A percentile compares a stretch with the other conserved stretches of the same genome.
Conservation (phyloP, 805 yeast genomes). For the Sugiyamaella boreocaroliniensis region DNA sequence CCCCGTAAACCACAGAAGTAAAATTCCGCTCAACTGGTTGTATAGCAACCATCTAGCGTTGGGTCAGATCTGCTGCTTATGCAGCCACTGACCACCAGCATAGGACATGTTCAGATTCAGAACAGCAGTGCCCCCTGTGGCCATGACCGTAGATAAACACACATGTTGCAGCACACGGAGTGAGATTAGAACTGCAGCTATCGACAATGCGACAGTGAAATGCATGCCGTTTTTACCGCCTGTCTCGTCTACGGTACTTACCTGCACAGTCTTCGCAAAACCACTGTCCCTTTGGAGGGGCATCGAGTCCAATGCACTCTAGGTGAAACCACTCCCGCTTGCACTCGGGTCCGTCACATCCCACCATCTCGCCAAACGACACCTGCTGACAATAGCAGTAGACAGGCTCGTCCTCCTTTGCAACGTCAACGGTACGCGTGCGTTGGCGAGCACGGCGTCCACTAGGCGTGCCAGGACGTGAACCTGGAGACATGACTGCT, state of each 20-base stretch:
- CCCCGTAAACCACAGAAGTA: too few relatives aligned
- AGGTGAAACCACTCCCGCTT: slow-evolving; percentile 93
- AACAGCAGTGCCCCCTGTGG: too few relatives aligned
- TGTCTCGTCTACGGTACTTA: slow-evolving; percentile 16
- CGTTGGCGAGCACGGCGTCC: slow-evolving; percentile 14
- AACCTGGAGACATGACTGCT: slow-evolving; percentile 12
- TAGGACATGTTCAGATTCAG: too few relatives aligned
- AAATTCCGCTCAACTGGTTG: too few relatives aligned
- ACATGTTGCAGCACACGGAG: too few relatives aligned
- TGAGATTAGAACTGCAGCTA: too few relatives aligned
- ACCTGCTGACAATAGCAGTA: slow-evolving; percentile 96
- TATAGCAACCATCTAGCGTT: too few relatives aligned
- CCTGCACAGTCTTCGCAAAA: slow-evolving; percentile 59
- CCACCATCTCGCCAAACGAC: slow-evolving; percentile 98
- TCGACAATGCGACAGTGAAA: too few relatives aligned
- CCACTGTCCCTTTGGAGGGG: slow-evolving; percentile 84
- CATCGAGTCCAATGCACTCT: slow-evolving; percentile 81
- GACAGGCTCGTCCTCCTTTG: slow-evolving; percentile 57
- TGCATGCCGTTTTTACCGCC: too few relatives aligned
- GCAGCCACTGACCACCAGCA: too few relatives aligned
- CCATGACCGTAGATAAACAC: too few relatives aligned
- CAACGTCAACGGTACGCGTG: slow-evolving; percentile 13
- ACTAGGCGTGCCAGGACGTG: slow-evolving; percentile 18
- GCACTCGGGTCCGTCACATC: slow-evolving; percentile 93
- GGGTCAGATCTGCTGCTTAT: too few relatives aligned